Conservation (phyloP, 129 eudicot genomes). For the Chrysanthemum seticuspe region DNA sequence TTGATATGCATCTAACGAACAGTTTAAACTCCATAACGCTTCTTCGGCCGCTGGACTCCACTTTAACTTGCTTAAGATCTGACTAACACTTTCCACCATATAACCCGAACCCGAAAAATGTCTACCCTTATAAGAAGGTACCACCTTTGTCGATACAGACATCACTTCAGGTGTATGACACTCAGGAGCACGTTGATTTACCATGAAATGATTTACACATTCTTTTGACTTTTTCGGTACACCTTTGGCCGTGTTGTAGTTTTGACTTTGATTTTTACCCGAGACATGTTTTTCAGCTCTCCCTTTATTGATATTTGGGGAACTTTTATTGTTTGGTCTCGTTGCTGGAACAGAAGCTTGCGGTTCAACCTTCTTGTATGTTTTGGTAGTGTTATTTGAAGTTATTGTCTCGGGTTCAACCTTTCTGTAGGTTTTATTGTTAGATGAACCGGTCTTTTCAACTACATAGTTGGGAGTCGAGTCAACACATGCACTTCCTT, state of each 20-base stretch:
- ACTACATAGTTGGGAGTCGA: conserved; percentile 45
- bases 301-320: conserved; percentile 33
- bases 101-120: conserved; percentile 46
- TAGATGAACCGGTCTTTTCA: conserved; percentile 49
- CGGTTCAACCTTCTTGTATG: conserved; percentile 39
- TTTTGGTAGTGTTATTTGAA: conserved; percentile 33
- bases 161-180: conserved; percentile 28
- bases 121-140: conserved; percentile 46
- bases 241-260: conserved; percentile 29
- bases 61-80: conserved; percentile 54
- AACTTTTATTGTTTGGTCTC: conserved; percentile 30
- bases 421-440: conserved; percentile 43
- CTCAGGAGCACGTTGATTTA: conserved; percentile 45
- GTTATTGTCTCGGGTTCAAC: conserved; percentile 37
- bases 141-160: conserved; percentile 25
- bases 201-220: conserved; percentile 38
- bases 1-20: conserved; percentile 75
- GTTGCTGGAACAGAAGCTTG: conserved; percentile 36
- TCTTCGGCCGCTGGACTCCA: conserved; percentile 87
- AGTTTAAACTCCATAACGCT: conserved; percentile 65
- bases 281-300: conserved; percentile 40
- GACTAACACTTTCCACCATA: conserved; percentile 60
- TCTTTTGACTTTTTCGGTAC: conserved; percentile 51
- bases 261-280: conserved; percentile 34
- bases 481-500: conserved; percentile 53